Conservation (phyloP, 495 filamentous ascomycete genomes). For the Gamarada debralockiae region DNA sequence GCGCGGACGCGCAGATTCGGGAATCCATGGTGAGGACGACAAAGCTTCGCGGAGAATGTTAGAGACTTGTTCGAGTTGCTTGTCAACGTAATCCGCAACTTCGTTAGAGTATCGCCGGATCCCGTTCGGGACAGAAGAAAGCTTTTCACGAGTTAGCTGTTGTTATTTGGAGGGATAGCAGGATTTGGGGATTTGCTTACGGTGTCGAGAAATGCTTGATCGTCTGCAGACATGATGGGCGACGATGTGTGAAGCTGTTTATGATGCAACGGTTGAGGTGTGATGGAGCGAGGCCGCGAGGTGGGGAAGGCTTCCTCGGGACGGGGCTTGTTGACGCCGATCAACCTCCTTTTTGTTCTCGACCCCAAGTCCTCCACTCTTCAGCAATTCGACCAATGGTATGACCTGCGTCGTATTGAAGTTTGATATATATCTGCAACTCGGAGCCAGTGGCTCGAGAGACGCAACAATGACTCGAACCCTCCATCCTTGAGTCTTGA, state of each 20-base stretch:
- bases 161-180: neutral
- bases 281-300: constrained; percentile 2
- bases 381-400: too few relatives aligned
- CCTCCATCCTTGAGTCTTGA: too few relatives aligned
- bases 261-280: neutral
- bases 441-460: too few relatives aligned
- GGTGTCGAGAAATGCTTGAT: constrained; percentile 59
- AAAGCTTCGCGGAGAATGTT: constrained; percentile 57
- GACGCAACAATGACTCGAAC: too few relatives aligned
- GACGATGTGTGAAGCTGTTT: neutral
- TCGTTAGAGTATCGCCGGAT: constrained; percentile 59
- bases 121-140: constrained; percentile 68
- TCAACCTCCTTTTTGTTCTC: too few relatives aligned
- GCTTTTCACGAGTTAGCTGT: constrained; percentile 39
- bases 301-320: neutral
- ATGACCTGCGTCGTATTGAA: too few relatives aligned
- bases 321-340: too few relatives aligned
- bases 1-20: constrained; percentile 57
- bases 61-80: constrained; percentile 68
- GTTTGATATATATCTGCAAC: too few relatives aligned
- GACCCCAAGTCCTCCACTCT: too few relatives aligned
- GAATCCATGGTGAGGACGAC: constrained; percentile 63
- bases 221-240: constrained; percentile 54
- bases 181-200: constrained; percentile 34
- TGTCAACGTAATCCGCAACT: constrained; percentile 74